Evolutionary conservation across 2,329 filamentous ascomycete species (phyloP).

Genomic region (Aspergillus jensenii): DNA sequence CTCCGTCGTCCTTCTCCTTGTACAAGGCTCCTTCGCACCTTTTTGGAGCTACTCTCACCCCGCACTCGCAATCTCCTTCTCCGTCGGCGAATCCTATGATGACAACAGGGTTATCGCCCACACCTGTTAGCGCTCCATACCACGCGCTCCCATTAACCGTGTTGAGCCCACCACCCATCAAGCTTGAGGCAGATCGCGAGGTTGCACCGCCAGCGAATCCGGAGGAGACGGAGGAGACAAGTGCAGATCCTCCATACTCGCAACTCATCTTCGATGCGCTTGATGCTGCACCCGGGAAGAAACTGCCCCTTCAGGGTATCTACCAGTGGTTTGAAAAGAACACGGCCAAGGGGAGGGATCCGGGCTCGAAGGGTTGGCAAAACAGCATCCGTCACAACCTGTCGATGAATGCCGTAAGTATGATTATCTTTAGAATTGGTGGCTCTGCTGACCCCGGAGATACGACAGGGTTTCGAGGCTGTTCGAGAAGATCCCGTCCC

Average conservation of each 20-base stretch:
- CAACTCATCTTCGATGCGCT: constrained; percentile 77
- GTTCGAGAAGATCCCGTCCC: constrained; percentile 52
- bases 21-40: constrained; percentile 10
- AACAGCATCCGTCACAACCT: constrained; percentile 95
- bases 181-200: constrained; percentile 14
- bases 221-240: constrained; percentile 27
- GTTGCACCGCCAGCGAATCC: constrained; percentile 23
- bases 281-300: constrained; percentile 62
- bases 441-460: background rate
- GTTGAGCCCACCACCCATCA: constrained; percentile 10
- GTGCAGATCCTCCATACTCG: constrained; percentile 70
- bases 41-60: constrained; percentile 6
- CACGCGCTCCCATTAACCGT: constrained; percentile 16
- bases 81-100: background rate
- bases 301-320: constrained; percentile 79
- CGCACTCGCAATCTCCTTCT: constrained; percentile 1
- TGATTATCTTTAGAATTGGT: background rate
- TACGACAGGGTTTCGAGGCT: constrained; percentile 46
- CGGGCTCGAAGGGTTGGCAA: constrained; percentile 74
- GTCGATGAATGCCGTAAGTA: constrained; percentile 89
- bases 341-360: constrained; percentile 69
- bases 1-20: constrained; percentile 1
- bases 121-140: constrained; percentile 23
- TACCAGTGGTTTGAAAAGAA: constrained; percentile 87
- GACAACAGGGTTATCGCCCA: constrained; percentile 17